Conservation (phyloP, 2,329 filamentous ascomycete genomes). For the Aspergillus texensis region DNA sequence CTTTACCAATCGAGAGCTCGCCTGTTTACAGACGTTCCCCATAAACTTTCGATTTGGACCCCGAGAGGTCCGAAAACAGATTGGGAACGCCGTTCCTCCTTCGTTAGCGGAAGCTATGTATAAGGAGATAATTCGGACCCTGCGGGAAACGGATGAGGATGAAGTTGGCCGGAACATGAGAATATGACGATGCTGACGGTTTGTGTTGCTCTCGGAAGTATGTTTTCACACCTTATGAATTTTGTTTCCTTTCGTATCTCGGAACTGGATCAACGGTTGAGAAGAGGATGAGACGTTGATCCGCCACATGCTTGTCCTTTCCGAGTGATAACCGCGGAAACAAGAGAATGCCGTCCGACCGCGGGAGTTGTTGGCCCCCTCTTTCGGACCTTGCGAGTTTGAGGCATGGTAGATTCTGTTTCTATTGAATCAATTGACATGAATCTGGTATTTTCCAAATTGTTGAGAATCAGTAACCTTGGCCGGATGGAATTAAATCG, state of each 20-base stretch:
- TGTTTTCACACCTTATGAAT: neutral
- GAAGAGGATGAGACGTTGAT: neutral
- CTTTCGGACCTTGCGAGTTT: neutral
- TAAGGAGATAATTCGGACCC: slow-evolving; percentile 36
- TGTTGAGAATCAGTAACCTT: neutral
- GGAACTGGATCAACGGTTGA: neutral
- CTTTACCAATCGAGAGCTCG: slow-evolving; percentile 69
- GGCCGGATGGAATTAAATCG: neutral
- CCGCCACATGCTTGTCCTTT: slow-evolving; percentile 4
- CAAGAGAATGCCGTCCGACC: slow-evolving; percentile 12
- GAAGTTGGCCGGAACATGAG: slow-evolving; percentile 12
- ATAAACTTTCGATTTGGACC: slow-evolving; percentile 59
- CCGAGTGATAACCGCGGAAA: slow-evolving; percentile 13
- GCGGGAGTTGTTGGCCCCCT: slow-evolving; percentile 4
- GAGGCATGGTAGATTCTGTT: neutral
- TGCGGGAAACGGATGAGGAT: slow-evolving; percentile 40
- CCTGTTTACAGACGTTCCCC: slow-evolving; percentile 71
- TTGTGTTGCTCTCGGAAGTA: neutral
- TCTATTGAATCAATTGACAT: neutral
- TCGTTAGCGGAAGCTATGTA: slow-evolving; percentile 45
- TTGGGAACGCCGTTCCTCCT: slow-evolving; percentile 79
- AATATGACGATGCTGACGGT: neutral
- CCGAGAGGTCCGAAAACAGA: slow-evolving; percentile 56
- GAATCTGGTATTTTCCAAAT: neutral
- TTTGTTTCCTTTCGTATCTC: neutral